Conservation (phyloP, 768 basidiomycete genomes). For the Mycena floridula region DNA sequence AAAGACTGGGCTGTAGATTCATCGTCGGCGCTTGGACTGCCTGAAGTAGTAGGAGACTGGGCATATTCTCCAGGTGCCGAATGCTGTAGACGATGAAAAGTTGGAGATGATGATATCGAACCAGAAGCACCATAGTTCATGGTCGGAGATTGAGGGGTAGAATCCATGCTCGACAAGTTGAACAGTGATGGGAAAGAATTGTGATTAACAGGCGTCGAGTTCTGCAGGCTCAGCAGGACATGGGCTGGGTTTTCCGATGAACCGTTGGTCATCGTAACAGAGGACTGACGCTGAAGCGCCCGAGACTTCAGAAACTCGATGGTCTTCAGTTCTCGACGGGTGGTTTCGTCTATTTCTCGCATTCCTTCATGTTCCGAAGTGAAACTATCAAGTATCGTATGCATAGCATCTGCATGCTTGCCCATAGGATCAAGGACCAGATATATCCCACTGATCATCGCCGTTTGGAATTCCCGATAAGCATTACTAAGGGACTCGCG, state of each 20-base stretch:
- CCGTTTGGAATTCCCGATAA: slow-evolving; percentile 83
- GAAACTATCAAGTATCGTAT: slow-evolving; percentile 73
- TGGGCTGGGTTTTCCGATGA: slow-evolving; percentile 43
- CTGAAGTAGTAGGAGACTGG: slow-evolving; percentile 55
- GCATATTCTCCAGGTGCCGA: slow-evolving; percentile 35
- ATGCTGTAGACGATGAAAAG: slow-evolving; percentile 60
- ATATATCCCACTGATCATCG: slow-evolving; percentile 87
- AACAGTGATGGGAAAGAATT: slow-evolving; percentile 23
- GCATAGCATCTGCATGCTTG: slow-evolving; percentile 64
- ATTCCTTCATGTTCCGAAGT: slow-evolving; percentile 59
- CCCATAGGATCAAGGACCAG: slow-evolving; percentile 76
- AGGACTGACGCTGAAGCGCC: slow-evolving; percentile 44
- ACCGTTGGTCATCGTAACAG: slow-evolving; percentile 18
- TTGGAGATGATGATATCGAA: slow-evolving; percentile 30
- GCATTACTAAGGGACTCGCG: slow-evolving; percentile 72
- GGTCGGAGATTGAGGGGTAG: slow-evolving; percentile 15
- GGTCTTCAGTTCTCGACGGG: slow-evolving; percentile 74
- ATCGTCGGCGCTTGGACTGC: slow-evolving; percentile 71
- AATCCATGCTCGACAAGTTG: not conserved
- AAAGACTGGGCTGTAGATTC: slow-evolving; percentile 72
- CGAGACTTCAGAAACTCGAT: slow-evolving; percentile 77
- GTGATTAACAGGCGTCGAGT: slow-evolving; percentile 23
- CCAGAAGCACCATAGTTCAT: slow-evolving; percentile 5
- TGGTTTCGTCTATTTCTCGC: slow-evolving; percentile 77
- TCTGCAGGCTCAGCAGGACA: slow-evolving; percentile 39